Conservation (phyloP, 805 yeast species). For the Hyphopichia homilentoma region DNA sequence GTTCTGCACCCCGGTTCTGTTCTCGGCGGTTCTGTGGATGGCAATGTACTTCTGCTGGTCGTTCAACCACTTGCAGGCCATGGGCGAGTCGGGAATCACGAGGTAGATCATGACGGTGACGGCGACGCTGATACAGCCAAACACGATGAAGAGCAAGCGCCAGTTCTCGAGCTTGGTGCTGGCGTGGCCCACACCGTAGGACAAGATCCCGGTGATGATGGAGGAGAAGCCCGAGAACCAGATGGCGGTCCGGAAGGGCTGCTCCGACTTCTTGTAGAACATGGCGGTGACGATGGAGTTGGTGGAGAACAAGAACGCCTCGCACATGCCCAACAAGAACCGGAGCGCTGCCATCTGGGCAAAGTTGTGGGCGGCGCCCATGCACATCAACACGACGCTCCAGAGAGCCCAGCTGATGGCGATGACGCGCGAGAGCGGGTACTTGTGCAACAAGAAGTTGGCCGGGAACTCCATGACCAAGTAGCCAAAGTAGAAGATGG, state of each 20-base stretch:
- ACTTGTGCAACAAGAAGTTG: neutral
- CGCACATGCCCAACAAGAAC: neutral
- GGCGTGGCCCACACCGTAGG: constrained; percentile 8
- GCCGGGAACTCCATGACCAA: constrained; percentile 4
- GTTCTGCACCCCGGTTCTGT: constrained; percentile 33
- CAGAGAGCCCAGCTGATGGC: neutral
- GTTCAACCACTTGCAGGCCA: constrained; percentile 28
- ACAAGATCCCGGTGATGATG: constrained; percentile 6
- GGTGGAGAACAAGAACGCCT: neutral
- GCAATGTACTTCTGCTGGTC: constrained; percentile 34
- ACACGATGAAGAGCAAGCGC: constrained; percentile 6
- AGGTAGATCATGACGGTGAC: neutral
- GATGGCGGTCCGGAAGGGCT: constrained; percentile 4
- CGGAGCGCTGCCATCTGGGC: neutral
- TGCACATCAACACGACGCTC: neutral
- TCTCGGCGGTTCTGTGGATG: constrained; percentile 24
- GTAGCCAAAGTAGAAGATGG: constrained; percentile 8
- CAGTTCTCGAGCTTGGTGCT: constrained; percentile 4
- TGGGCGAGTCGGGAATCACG: constrained; percentile 27
- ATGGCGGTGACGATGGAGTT: neutral
- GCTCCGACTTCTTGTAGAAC: constrained; percentile 3
- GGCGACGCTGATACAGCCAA: neutral
- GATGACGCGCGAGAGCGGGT: constrained; percentile 10
- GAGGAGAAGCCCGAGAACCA: constrained; percentile 4
- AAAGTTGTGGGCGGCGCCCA: neutral